phyloP scores from a whole-genome alignment of 2,329 filamentous ascomycete species.

The Aspergillaceae sp. region DNA sequence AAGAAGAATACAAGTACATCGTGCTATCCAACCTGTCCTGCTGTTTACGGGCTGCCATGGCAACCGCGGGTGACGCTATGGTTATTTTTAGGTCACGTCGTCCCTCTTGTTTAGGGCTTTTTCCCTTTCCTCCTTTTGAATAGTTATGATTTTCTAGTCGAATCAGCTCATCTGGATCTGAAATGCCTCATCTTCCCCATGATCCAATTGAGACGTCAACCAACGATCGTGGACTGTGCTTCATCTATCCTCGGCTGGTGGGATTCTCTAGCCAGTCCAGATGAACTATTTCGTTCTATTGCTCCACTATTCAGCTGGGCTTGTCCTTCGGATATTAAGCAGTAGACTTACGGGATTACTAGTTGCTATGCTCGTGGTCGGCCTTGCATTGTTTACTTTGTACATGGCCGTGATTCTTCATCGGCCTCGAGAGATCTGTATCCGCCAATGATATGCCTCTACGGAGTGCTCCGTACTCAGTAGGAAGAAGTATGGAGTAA shows the following conservation, averaged over 20 bases:
- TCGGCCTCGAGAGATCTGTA: no score
- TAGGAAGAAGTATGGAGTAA: no score
- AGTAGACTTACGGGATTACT: neutral
- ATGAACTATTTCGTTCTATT: neutral
- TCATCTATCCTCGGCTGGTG: neutral
- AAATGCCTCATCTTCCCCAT: neutral
- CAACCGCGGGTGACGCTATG: slow-evolving; percentile 18
- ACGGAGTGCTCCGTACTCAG: neutral
- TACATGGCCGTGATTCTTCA: no score
- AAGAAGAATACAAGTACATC: neutral
- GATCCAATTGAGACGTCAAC: slow-evolving; percentile 4
- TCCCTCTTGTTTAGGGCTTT: no score
- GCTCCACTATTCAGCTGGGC: neutral
- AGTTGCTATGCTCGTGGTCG: neutral
- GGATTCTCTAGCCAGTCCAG: neutral
- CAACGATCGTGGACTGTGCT: neutral
- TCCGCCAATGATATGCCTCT: no score
- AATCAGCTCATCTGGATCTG: no score
- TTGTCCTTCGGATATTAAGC: neutral
- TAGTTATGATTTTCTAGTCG: no score
- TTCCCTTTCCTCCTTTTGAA: no score
- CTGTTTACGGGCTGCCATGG: slow-evolving; percentile 34
- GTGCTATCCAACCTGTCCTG: neutral
- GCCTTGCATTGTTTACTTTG: neutral
- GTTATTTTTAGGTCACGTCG: neutral